These are phyloP conservation scores for Bathelium albidoporum DNA, from an alignment of 495 filamentous ascomycete species.

Conservation along the genomic window DNA sequence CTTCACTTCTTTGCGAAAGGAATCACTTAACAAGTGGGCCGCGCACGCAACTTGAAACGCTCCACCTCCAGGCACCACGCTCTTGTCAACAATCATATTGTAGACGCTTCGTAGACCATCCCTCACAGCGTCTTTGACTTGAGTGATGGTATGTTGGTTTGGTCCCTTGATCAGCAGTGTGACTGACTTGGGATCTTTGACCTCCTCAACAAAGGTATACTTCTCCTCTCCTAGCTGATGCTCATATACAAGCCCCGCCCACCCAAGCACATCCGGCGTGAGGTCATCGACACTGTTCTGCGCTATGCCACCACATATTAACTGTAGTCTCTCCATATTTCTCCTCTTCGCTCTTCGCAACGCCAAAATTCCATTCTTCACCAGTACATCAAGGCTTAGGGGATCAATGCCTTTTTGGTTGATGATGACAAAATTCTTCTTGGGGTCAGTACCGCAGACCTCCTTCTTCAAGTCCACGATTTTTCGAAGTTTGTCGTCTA, in stretches of 20 bases:
- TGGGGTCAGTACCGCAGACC: constrained; percentile 86
- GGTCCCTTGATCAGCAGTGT: constrained; percentile 96
- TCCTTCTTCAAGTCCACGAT: constrained; percentile 98
- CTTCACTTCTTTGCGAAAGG: constrained; percentile 77
- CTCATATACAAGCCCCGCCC: constrained; percentile 95
- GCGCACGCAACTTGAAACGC: constrained; percentile 95
- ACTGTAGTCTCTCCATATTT: constrained; percentile 96
- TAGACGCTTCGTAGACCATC: constrained; percentile 92
- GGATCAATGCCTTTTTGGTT: constrained; percentile 99
- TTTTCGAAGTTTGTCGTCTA: constrained; percentile 93
- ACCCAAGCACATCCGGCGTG: constrained; percentile 78
- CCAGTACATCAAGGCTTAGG: constrained; percentile 83
- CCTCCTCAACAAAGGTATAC: constrained; percentile 96
- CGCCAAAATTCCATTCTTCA: constrained; percentile 95
- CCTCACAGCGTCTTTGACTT: constrained; percentile 94
- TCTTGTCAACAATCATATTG: constrained; percentile 96
- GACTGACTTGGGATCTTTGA: constrained; percentile 98
- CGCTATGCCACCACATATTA: constrained; percentile 80
- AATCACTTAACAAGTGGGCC: constrained; percentile 73
- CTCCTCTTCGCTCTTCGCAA: constrained; percentile 89
- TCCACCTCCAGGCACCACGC: constrained; percentile 87
- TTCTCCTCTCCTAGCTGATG: constrained; percentile 98
- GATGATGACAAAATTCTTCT: constrained; percentile 94
- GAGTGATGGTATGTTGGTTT: constrained; percentile 89
- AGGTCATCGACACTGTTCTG: constrained; percentile 96